A percentile compares a stretch with the other conserved stretches of the same genome.
Conservation (phyloP, 2,329 filamentous ascomycete species). For the Penicillium sp. region DNA sequence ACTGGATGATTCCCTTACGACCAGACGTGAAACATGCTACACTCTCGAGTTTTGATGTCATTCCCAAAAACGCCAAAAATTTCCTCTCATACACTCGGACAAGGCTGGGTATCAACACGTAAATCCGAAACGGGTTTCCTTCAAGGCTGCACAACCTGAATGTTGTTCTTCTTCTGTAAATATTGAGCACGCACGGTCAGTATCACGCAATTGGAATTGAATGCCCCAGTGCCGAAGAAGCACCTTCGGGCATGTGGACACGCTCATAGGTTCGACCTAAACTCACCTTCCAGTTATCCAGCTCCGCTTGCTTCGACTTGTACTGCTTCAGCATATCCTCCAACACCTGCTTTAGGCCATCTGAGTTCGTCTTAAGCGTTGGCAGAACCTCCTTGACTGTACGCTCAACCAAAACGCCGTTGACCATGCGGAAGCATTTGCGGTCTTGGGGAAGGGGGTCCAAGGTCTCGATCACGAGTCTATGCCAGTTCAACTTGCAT, state of each 20-base stretch:
- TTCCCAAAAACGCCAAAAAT: slow-evolving; percentile 24
- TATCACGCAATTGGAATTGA: neutral
- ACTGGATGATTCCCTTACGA: slow-evolving; percentile 6
- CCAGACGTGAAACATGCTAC: slow-evolving; percentile 19
- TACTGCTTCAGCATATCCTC: slow-evolving; percentile 97
- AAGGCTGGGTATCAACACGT: slow-evolving; percentile 15
- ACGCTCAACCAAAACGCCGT: slow-evolving; percentile 90
- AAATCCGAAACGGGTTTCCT: slow-evolving; percentile 3
- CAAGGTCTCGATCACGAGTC: slow-evolving; percentile 91
- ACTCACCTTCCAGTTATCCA: slow-evolving; percentile 97
- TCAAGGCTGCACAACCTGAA: slow-evolving; percentile 52
- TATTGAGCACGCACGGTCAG: slow-evolving; percentile 10
- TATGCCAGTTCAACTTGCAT: slow-evolving; percentile 42
- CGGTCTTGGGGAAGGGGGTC: slow-evolving; percentile 78
- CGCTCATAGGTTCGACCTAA: neutral
- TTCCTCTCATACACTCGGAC: slow-evolving; percentile 10
- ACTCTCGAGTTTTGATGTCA: slow-evolving; percentile 23
- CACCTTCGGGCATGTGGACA: neutral
- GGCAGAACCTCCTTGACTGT: slow-evolving; percentile 92
- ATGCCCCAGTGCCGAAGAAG: neutral
- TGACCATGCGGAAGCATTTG: slow-evolving; percentile 99
- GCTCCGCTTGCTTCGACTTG: slow-evolving; percentile 88
- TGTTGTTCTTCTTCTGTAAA: slow-evolving; percentile 52
- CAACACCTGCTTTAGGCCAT: slow-evolving; percentile 89
- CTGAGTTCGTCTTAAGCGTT: slow-evolving; percentile 87